Conservation (phyloP, 441 rosid genomes). For the Populus hybrid region DNA sequence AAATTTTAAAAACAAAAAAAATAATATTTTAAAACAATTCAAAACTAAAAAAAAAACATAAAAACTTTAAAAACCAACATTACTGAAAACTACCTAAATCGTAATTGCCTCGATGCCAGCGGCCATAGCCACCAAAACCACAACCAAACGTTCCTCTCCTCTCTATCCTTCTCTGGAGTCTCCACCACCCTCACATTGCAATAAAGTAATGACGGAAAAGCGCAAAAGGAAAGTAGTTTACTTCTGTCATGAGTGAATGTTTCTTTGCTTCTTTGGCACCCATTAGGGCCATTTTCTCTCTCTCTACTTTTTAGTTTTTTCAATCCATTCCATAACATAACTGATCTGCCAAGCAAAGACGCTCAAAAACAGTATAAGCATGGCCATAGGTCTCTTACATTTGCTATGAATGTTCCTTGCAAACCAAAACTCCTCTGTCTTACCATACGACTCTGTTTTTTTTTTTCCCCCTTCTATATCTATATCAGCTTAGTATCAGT, state of each 20-base stretch:
- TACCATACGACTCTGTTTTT: conserved; percentile 12
- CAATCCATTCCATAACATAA: conserved; percentile 23
- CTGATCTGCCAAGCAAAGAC: conserved; percentile 56
- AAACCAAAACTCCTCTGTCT: conserved; percentile 16
- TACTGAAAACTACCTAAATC: background rate
- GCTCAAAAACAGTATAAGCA: conserved; percentile 9
- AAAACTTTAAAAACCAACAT: background rate
- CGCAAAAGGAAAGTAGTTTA: background rate
- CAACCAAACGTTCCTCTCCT: background rate
- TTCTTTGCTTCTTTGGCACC: conserved; percentile 50
- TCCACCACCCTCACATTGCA: background rate
- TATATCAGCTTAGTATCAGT: background rate
- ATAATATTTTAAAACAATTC: too few relatives aligned
- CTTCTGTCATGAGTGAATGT: conserved; percentile 43
- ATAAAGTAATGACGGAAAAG: background rate
- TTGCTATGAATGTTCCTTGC: conserved; percentile 30
- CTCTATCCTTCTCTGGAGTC: background rate
- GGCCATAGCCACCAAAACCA: background rate
- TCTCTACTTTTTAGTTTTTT: conserved; percentile 5
- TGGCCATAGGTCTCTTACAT: conserved; percentile 6
- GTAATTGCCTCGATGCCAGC: background rate
- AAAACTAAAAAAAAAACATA: too few relatives aligned
- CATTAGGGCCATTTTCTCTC: conserved; percentile 4
- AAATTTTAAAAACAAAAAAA: too few relatives aligned
- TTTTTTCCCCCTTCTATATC: background rate